Conservation (phyloP, 768 basidiomycete species). For the Nidularia sp. region DNA sequence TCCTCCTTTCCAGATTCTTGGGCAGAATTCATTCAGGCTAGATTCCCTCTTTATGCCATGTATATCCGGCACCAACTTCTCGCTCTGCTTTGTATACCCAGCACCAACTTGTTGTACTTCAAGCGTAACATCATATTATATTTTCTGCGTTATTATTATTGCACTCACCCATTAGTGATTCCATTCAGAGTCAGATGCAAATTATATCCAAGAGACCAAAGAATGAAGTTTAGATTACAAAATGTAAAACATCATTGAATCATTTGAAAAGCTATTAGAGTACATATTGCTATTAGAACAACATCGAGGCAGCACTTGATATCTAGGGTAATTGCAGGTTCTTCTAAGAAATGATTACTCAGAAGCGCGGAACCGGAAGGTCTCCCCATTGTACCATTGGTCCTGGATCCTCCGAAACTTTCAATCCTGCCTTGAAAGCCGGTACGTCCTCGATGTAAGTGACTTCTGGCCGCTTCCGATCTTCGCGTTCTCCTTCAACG, state of each 20-base stretch:
- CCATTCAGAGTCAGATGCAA: too few species aligned
- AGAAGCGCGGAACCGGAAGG: constrained; percentile 41
- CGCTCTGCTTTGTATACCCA: background rate
- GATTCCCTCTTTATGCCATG: background rate
- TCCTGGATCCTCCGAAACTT: constrained; percentile 50
- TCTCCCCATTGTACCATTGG: constrained; percentile 76
- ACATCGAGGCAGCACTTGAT: too few species aligned
- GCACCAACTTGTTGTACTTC: background rate
- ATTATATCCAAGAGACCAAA: too few species aligned
- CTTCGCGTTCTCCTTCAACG: constrained; percentile 46
- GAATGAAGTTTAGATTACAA: too few species aligned
- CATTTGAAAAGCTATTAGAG: too few species aligned
- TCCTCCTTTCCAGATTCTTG: background rate
- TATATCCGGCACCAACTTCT: background rate
- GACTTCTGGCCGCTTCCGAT: constrained; percentile 40
- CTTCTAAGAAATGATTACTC: too few species aligned
- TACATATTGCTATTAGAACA: too few species aligned
- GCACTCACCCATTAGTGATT: too few species aligned
- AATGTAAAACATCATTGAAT: too few species aligned
- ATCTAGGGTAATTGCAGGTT: too few species aligned
- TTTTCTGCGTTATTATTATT: background rate
- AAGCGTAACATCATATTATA: background rate
- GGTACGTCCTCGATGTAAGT: constrained; percentile 63
- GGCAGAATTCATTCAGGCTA: background rate
- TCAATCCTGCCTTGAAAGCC: constrained; percentile 60